Evolutionary conservation across 2,329 filamentous ascomycete genomes (phyloP).

Genomic region (Balansia obtecta): DNA sequence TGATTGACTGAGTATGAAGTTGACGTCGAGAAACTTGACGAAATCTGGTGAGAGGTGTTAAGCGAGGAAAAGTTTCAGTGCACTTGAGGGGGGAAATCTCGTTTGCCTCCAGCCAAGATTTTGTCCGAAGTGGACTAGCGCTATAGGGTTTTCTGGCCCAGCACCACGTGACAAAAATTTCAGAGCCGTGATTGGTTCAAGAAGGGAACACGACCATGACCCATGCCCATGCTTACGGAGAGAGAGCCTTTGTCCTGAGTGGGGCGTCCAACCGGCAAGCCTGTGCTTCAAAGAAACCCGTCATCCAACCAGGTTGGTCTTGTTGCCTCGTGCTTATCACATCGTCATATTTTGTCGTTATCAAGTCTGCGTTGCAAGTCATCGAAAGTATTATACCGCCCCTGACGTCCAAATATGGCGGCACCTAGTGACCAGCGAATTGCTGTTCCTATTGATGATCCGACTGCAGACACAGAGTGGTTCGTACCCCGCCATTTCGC

Average conservation of each 20-base stretch:
- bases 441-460: slow-evolving; percentile 80
- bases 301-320: neutral
- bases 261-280: neutral
- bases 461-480: slow-evolving; percentile 98
- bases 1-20: slow-evolving; percentile 32
- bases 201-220: too few relatives aligned
- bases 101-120: slow-evolving; percentile 23
- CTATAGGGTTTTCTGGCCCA: slow-evolving; percentile 26
- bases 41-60: slow-evolving; percentile 39
- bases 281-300: neutral
- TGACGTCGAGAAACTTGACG: slow-evolving; percentile 33
- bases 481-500: slow-evolving; percentile 25
- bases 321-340: neutral
- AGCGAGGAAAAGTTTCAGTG: slow-evolving; percentile 39
- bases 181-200: slow-evolving; percentile 9
- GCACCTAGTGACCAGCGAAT: slow-evolving; percentile 52
- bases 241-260: too few relatives aligned
- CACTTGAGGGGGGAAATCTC: slow-evolving; percentile 20
- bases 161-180: slow-evolving; percentile 22
- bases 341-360: neutral
- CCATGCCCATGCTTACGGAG: too few relatives aligned
- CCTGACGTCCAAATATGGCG: slow-evolving; percentile 34
- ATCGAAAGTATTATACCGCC: neutral
- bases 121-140: slow-evolving; percentile 25
- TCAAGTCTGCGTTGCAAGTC: neutral